phyloP scores from a whole-genome alignment of 2,329 filamentous ascomycete genomes.

The Coccinonectria pachysandricola region DNA sequence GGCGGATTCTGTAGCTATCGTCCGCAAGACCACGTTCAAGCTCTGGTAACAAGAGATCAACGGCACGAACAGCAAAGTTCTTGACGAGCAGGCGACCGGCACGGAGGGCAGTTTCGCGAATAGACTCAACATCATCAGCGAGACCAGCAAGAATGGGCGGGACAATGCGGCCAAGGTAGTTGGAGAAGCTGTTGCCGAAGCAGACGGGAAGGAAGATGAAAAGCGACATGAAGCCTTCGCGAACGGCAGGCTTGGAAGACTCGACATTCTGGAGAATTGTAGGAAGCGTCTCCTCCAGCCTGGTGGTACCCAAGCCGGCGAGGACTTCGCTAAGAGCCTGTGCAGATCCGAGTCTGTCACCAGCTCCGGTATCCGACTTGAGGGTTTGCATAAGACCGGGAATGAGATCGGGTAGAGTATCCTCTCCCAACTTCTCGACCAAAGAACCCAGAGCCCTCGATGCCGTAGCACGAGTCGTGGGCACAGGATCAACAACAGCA shows the following conservation, averaged over 20 bases:
- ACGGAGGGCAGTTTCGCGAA: constrained; percentile 89
- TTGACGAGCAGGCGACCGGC: constrained; percentile 93
- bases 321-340: constrained; percentile 95
- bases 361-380: constrained; percentile 92
- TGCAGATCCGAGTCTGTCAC: constrained; percentile 89
- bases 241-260: constrained; percentile 78
- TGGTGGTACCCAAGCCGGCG: constrained; percentile 82
- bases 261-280: constrained; percentile 94
- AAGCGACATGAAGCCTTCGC: constrained; percentile 98
- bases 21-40: constrained; percentile 94
- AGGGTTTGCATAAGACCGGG: constrained; percentile 95
- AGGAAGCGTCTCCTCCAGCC: constrained; percentile 89
- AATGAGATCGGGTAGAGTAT: constrained; percentile 92
- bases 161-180: constrained; percentile 90
- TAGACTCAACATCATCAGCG: constrained; percentile 92
- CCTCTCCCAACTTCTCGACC: constrained; percentile 97
- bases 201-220: constrained; percentile 99
- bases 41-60: constrained; percentile 88
- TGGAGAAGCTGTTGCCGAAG: constrained; percentile 96
- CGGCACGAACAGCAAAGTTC: constrained; percentile 92
- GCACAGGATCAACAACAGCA: constrained; percentile 90
- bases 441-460: constrained; percentile 92
- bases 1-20: constrained; percentile 92
- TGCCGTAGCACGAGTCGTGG: constrained; percentile 88
- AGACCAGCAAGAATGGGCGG: constrained; percentile 88